Base-by-base conservation (phyloP, 202 grass and related monocot genomes). In the Cymbopogon flexuosus region DNA sequence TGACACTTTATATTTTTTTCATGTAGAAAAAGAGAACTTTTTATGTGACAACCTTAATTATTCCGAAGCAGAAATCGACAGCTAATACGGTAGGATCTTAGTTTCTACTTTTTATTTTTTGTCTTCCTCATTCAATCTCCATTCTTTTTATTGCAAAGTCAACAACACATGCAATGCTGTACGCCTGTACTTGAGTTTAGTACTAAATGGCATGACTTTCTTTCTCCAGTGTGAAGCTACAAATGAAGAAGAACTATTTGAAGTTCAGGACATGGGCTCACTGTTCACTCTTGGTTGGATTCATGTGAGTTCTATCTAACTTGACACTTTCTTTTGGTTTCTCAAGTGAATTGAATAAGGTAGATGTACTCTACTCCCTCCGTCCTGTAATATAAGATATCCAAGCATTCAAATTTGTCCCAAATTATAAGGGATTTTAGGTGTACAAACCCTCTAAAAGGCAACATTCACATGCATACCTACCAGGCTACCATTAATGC, bases 241-340 rank as follows among this genome's bases (percentile, higher is more conserved):
- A 90, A 94, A 99, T 84, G 96, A 99, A 88, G 96, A 99, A 87
- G 96, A 99, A 85, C 78, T 99, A 93, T 99, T 96, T 57, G 90
- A 99, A 40, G 92, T 96, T 87, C 96, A 99, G 90, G 96, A 99
- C 77, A 91, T 72, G 18, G 76, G 86, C 10, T 99, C 92, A 51
- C 89, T 99, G 72, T 99, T 99, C 79, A 94, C 96, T 77, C 96
- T 99, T 81, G 96, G 96, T 54, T 99, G 96, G 96, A 99, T 99
- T 88, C 96, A 99, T 91, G 96, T 99, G 93, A 96, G 96, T 87
- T 88, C 43, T 45, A 49, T 86, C 84, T 65, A 68, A 72, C 42
- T 65, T 81, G 63, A 1, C 52, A 83, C 62, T 68, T 66, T 56
- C 15, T 66, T 79, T 70, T 84, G 37, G 57, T 70, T 76, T 39